Evolutionary conservation across 2,329 filamentous ascomycete genomes (phyloP).

Genomic region (Diaporthe destruens): DNA sequence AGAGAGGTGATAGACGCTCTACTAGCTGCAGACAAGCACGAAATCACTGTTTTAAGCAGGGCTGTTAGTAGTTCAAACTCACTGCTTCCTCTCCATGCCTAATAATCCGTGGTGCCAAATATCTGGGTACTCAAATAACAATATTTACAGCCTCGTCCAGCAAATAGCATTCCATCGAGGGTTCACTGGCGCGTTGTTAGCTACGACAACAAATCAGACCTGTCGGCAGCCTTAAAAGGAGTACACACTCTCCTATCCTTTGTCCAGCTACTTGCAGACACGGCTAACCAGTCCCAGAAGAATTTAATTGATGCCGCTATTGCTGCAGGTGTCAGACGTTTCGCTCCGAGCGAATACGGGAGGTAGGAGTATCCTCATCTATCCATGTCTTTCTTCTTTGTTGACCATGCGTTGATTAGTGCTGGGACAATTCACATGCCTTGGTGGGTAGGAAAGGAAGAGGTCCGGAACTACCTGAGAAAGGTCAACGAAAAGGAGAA

Average conservation of each 20-base stretch:
- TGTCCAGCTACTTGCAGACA: constrained; percentile 52
- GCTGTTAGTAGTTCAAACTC: neutral
- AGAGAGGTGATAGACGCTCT: constrained; percentile 39
- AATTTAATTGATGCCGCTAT: constrained; percentile 71
- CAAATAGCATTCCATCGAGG: constrained; percentile 42
- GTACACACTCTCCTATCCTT: constrained; percentile 68
- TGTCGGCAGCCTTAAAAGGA: constrained; percentile 57
- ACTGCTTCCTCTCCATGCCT: neutral
- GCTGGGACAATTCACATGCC: constrained; percentile 53
- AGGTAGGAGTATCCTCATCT: constrained; percentile 48
- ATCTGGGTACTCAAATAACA: neutral
- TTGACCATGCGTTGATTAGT: constrained; percentile 43
- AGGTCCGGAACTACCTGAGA: constrained; percentile 62
- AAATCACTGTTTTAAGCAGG: constrained; percentile 37
- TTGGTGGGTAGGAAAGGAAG: constrained; percentile 65
- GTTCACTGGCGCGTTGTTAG: constrained; percentile 57
- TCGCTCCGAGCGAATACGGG: constrained; percentile 71
- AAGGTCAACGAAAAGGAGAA: constrained; percentile 62
- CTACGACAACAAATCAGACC: constrained; percentile 56
- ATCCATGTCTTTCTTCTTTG: too few relatives aligned
- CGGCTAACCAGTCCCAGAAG: constrained; percentile 58
- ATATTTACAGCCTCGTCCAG: neutral
- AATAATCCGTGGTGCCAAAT: too few relatives aligned
- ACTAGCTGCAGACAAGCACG: constrained; percentile 33
- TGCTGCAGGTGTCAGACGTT: constrained; percentile 63